Conservation (phyloP, 75 land plant species). For the Ceratopteris richardii region DNA sequence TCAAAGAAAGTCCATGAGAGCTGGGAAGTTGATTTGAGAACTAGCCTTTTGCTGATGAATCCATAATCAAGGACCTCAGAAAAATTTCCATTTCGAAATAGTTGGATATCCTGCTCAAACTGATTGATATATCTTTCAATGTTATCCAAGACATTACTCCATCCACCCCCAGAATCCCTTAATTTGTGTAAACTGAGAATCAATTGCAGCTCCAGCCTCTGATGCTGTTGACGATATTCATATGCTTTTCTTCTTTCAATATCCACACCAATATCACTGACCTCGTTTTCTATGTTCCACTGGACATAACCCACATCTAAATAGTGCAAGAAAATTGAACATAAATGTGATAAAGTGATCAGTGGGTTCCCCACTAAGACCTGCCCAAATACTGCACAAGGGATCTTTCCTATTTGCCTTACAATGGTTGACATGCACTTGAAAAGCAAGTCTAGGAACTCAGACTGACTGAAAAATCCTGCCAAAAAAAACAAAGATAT, state of each 20-base stretch:
- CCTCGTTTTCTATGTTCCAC: slow-evolving; percentile 9
- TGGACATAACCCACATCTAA: slow-evolving; percentile 61
- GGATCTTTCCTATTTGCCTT: slow-evolving; percentile 56
- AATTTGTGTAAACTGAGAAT: slow-evolving; percentile 44
- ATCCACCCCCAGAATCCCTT: slow-evolving; percentile 39
- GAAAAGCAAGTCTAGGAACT: slow-evolving; percentile 14
- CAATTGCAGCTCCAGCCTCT: slow-evolving; percentile 60
- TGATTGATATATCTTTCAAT: slow-evolving; percentile 43
- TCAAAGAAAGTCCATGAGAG: slow-evolving; percentile 73
- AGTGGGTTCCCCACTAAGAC: slow-evolving; percentile 33
- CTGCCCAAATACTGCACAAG: slow-evolving; percentile 56
- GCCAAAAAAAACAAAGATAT: too few relatives aligned
- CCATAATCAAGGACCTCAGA: slow-evolving; percentile 1
- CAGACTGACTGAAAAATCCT: neutral
- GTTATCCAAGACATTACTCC: slow-evolving; percentile 55
- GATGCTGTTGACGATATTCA: slow-evolving; percentile 42
- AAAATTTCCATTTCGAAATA: slow-evolving; percentile 16
- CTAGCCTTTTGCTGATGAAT: slow-evolving; percentile 13
- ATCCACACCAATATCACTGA: slow-evolving; percentile 48
- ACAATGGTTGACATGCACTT: slow-evolving; percentile 38
- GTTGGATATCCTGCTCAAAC: slow-evolving; percentile 27
- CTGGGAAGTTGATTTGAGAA: slow-evolving; percentile 65
- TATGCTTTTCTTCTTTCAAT: slow-evolving; percentile 39
- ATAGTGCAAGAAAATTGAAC: slow-evolving; percentile 39
- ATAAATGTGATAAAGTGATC: slow-evolving; percentile 41